Evolutionary conservation across 1,139 yeast genomes (phyloP).

Genomic region (Saccharomyces pastorianus): DNA sequence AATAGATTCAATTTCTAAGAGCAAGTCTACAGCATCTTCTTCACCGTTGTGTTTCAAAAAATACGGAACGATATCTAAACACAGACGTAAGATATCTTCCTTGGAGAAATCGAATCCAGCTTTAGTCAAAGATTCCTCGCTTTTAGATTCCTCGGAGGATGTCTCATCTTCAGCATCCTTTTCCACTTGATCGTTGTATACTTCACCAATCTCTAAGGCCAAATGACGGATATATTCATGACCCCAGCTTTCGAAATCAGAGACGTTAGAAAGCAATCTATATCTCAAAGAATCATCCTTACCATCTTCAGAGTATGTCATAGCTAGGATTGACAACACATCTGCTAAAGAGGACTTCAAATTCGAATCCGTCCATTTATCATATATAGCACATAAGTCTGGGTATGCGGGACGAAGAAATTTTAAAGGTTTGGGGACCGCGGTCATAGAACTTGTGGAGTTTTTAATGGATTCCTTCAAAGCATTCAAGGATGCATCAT

Average conservation of each 20-base stretch:
- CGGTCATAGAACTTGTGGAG: constrained; percentile 97
- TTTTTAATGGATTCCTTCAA: constrained; percentile 77
- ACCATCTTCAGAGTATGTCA: constrained; percentile 87
- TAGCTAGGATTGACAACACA: constrained; percentile 83
- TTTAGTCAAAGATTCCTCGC: neutral
- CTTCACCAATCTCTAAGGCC: constrained; percentile 89
- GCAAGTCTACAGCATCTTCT: constrained; percentile 93
- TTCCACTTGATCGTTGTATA: constrained; percentile 62
- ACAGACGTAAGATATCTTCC: constrained; percentile 49
- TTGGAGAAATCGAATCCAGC: constrained; percentile 27
- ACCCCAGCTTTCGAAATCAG: constrained; percentile 83
- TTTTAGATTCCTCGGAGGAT: constrained; percentile 11
- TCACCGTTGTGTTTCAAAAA: constrained; percentile 94
- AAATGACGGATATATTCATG: constrained; percentile 95
- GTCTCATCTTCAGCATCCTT: constrained; percentile 34
- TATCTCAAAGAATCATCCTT: constrained; percentile 74
- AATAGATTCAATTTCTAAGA: constrained; percentile 80
- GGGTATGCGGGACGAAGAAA: constrained; percentile 85
- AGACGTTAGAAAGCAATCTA: constrained; percentile 59
- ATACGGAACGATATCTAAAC: constrained; percentile 77
- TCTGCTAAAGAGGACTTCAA: constrained; percentile 59
- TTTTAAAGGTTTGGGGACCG: constrained; percentile 96
- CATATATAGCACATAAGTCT: constrained; percentile 54
- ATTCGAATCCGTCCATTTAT: constrained; percentile 48
- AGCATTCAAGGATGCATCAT: constrained; percentile 52